Percentiles rank a stretch among this genome's conserved stretches.
These are phyloP conservation scores for Leishmania gerbilli DNA, from an alignment of 208 protist species.

Conservation along the genomic window DNA sequence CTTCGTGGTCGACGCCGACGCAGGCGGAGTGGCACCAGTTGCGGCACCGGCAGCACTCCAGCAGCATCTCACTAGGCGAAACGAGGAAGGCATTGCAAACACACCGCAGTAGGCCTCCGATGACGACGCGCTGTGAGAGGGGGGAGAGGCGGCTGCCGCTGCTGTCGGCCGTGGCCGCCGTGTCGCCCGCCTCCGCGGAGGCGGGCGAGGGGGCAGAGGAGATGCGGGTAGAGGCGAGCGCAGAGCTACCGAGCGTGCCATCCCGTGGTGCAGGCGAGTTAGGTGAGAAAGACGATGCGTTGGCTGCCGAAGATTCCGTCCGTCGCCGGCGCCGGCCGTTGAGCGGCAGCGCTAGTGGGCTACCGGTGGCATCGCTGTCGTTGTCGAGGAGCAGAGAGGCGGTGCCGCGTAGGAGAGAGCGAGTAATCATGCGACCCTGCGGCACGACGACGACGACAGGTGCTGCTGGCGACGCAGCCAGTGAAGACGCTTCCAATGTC, in stretches of 20 bases:
- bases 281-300: background rate
- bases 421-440: slow-evolving; percentile 66
- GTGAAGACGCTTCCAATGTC: slow-evolving; percentile 1
- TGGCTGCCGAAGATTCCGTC: background rate
- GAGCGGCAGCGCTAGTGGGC: background rate
- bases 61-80: slow-evolving; percentile 48
- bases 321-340: slow-evolving; percentile 5
- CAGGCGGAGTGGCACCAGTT: slow-evolving; percentile 83
- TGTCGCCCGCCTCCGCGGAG: background rate
- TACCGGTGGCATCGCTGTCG: background rate
- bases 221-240: background rate
- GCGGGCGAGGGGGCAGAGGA: background rate
- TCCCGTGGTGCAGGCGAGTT: background rate
- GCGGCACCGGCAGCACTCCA: slow-evolving; percentile 68
- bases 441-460: slow-evolving; percentile 23
- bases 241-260: background rate
- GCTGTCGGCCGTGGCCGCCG: background rate
- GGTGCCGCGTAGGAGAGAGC: slow-evolving; percentile 51
- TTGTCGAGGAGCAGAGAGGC: slow-evolving; percentile 19
- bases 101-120: slow-evolving; percentile 70
- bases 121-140: slow-evolving; percentile 23
- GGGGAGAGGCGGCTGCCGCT: background rate
- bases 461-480: background rate
- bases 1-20: slow-evolving; percentile 66
- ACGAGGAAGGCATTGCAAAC: slow-evolving; percentile 77